Evolutionary conservation across 176 grass and related monocot genomes (phyloP).

Genomic region (Oryza australiensis): DNA sequence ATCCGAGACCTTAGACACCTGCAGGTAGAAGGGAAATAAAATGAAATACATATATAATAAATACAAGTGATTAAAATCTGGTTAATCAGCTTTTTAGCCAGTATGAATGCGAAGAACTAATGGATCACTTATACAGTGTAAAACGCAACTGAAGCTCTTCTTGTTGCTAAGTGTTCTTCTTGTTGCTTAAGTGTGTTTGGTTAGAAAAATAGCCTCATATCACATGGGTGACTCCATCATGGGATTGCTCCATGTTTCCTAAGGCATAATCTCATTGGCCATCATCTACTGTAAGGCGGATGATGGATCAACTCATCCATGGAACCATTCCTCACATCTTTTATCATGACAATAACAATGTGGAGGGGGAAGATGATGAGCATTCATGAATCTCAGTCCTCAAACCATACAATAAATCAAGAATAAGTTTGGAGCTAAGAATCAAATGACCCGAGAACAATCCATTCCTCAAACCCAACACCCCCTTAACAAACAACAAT

Average conservation of each 20-base stretch:
- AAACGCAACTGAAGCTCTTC: not conserved
- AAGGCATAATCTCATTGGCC: not conserved
- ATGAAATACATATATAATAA: constrained; percentile 19
- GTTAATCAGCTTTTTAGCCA: constrained; percentile 9
- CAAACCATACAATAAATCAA: constrained; percentile 1
- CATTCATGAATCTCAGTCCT: not conserved
- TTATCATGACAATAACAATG: not conserved
- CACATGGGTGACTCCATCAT: not conserved
- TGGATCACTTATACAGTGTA: not conserved
- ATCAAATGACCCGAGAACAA: not conserved
- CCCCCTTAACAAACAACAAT: not conserved
- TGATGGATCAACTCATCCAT: not conserved
- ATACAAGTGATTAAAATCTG: constrained; percentile 34
- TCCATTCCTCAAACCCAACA: constrained; percentile 4
- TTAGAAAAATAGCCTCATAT: not conserved
- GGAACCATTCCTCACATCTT: not conserved
- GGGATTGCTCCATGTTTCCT: not conserved
- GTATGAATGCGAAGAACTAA: not conserved
- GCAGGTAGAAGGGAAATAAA: constrained; percentile 18
- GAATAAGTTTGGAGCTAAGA: constrained; percentile 4
- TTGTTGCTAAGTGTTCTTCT: not conserved
- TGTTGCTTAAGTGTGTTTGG: not conserved
- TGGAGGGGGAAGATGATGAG: not conserved
- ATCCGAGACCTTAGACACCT: constrained; percentile 90
- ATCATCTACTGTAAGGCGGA: not conserved